phyloP scores from a whole-genome alignment of 192 early-diverging fungal genomes.

The Chytriomyces hyalinus region DNA sequence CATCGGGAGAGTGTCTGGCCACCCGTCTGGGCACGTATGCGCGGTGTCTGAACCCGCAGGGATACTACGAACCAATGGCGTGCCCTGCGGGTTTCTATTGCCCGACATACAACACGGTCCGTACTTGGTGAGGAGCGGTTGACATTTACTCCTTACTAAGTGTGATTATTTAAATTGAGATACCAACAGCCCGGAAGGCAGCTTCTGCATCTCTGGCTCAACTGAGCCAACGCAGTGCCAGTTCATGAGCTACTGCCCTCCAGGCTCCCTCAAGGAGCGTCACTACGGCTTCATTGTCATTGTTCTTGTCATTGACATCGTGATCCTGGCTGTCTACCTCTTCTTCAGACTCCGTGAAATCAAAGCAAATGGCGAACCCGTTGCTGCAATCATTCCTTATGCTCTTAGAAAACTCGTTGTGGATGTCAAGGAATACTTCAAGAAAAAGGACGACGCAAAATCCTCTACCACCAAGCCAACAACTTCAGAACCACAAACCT shows the following conservation, averaged over 20 bases:
- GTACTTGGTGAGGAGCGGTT: background rate
- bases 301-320: background rate
- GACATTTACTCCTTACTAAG: background rate
- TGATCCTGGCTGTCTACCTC: constrained; percentile 15
- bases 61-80: constrained; percentile 37
- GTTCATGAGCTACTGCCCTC: constrained; percentile 39
- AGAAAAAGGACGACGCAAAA: too few relatives aligned
- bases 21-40: constrained; percentile 10
- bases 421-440: too few relatives aligned
- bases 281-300: constrained; percentile 24
- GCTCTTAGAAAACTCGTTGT: constrained; percentile 22
- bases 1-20: constrained; percentile 21
- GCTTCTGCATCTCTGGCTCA: constrained; percentile 58
- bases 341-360: constrained; percentile 28
- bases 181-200: constrained; percentile 53
- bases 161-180: constrained; percentile 19
- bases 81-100: constrained; percentile 41
- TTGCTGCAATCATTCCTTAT: constrained; percentile 7
- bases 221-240: constrained; percentile 31
- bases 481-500: too few relatives aligned
- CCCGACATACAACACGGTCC: constrained; percentile 19
- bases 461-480: too few relatives aligned
- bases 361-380: background rate
- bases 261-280: constrained; percentile 15
- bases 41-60: background rate